These are phyloP conservation scores for Yamadazyma jaroonii DNA, from an alignment of 1,139 yeast genomes.

Conservation along the genomic window DNA sequence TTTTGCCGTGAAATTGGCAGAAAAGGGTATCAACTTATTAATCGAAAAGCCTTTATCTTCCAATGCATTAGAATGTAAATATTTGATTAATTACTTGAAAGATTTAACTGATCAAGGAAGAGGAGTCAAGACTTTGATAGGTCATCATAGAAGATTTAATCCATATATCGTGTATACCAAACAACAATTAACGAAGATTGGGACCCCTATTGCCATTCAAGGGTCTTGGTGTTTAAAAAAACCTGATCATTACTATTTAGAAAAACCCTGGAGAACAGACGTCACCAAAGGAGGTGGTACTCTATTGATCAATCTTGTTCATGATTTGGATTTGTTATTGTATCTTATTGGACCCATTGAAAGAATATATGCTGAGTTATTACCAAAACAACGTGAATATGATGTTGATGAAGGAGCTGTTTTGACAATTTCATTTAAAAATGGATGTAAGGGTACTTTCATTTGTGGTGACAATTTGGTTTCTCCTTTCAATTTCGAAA, in stretches of 20 bases:
- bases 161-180: constrained; percentile 37
- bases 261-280: constrained; percentile 36
- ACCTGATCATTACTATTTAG: constrained; percentile 29
- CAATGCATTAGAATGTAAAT: constrained; percentile 29
- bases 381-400: constrained; percentile 30
- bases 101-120: constrained; percentile 12
- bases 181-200: constrained; percentile 26
- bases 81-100: constrained; percentile 23
- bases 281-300: constrained; percentile 37
- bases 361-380: constrained; percentile 35
- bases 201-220: constrained; percentile 35
- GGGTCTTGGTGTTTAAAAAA: constrained; percentile 40
- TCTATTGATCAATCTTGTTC: constrained; percentile 37
- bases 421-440: constrained; percentile 28
- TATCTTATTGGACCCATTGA: constrained; percentile 38
- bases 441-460: constrained; percentile 38
- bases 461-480: constrained; percentile 39
- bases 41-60: constrained; percentile 40
- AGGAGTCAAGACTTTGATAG: constrained; percentile 31
- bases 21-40: constrained; percentile 31
- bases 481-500: constrained; percentile 39
- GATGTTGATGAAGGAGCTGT: constrained; percentile 43
- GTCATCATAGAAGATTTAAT: constrained; percentile 42
- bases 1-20: constrained; percentile 32
- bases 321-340: constrained; percentile 39